Percentiles rank a stretch among this genome's conserved stretches.
Evolutionary conservation across 192 early-diverging fungal species (phyloP).

Genomic region (Coemansia sp.): DNA sequence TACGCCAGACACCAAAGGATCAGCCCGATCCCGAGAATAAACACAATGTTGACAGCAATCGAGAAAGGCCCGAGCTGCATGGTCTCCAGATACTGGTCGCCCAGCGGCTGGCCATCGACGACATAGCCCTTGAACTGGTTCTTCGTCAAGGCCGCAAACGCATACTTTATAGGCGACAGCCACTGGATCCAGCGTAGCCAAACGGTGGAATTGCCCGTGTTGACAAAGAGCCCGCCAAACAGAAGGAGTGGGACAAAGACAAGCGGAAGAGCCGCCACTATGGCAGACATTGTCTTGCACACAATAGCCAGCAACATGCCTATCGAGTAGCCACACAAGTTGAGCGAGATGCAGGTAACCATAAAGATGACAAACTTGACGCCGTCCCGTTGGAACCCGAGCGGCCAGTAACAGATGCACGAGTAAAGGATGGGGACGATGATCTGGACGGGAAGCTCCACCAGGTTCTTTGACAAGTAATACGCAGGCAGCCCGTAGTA

Average conservation of each 20-base stretch:
- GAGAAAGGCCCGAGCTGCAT: constrained; percentile 43
- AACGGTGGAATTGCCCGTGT: constrained; percentile 56
- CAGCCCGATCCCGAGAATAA: constrained; percentile 24
- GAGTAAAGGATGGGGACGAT: constrained; percentile 49
- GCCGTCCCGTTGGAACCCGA: constrained; percentile 51
- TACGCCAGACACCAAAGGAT: constrained; percentile 30
- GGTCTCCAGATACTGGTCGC: constrained; percentile 31
- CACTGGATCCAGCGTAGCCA: constrained; percentile 58
- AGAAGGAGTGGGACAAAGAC: constrained; percentile 59
- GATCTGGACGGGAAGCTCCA: constrained; percentile 59
- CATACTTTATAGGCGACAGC: constrained; percentile 63
- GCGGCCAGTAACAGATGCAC: constrained; percentile 57
- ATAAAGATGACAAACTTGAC: constrained; percentile 49
- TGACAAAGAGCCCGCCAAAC: constrained; percentile 62
- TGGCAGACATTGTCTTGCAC: constrained; percentile 48
- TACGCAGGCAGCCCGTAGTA: constrained; percentile 61
- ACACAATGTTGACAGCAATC: constrained; percentile 40
- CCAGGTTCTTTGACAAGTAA: constrained; percentile 57
- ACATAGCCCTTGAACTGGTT: constrained; percentile 53
- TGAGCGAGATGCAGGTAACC: constrained; percentile 31
- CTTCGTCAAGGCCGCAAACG: constrained; percentile 52
- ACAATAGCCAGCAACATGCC: constrained; percentile 58
- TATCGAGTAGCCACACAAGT: constrained; percentile 55
- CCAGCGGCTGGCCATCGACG: constrained; percentile 33
- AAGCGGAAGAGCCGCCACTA: constrained; percentile 49